These are phyloP conservation scores for Adiantum capillusveneris DNA, from an alignment of 75 land plant genomes.

Conservation along the genomic window DNA sequence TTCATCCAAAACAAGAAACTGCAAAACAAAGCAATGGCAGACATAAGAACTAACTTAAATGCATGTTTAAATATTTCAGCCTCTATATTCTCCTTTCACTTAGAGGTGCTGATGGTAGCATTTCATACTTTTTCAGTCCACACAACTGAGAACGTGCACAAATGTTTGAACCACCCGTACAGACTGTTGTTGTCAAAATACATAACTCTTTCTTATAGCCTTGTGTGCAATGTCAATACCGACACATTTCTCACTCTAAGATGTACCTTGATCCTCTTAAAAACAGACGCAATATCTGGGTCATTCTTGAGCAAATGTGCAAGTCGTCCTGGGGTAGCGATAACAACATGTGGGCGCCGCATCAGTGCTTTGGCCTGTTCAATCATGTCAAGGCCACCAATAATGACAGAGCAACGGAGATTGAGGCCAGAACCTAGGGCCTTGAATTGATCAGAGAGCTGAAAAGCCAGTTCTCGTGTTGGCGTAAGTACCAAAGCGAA, in stretches of 20 bases:
- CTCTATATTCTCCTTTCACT: too few relatives aligned
- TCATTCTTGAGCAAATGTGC: constrained; percentile 52
- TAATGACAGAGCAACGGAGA: constrained; percentile 58
- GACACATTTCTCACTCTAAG: too few relatives aligned
- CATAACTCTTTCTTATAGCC: too few relatives aligned
- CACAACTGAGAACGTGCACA: too few relatives aligned
- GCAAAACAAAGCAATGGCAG: not conserved
- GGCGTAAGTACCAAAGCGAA: constrained; percentile 90
- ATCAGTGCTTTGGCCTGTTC: constrained; percentile 51
- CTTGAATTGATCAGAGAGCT: constrained; percentile 86
- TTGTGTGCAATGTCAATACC: too few relatives aligned
- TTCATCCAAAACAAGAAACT: constrained; percentile 97
- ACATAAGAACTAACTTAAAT: too few relatives aligned
- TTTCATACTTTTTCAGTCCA: too few relatives aligned
- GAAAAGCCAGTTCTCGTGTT: constrained; percentile 86
- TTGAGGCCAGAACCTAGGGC: constrained; percentile 67
- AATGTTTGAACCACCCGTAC: too few relatives aligned
- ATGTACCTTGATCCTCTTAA: constrained; percentile 69
- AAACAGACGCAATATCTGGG: constrained; percentile 55
- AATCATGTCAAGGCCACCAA: constrained; percentile 82
- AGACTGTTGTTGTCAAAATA: too few relatives aligned
- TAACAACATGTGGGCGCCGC: constrained; percentile 81
- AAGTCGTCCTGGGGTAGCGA: constrained; percentile 89
- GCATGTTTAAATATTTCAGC: too few relatives aligned
- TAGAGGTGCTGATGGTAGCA: too few relatives aligned